Evolutionary conservation across 1,139 yeast species (phyloP), one percentile per base, ranked within the genome.

Genomic region (Nakaseomyces nivariensis): DNA sequence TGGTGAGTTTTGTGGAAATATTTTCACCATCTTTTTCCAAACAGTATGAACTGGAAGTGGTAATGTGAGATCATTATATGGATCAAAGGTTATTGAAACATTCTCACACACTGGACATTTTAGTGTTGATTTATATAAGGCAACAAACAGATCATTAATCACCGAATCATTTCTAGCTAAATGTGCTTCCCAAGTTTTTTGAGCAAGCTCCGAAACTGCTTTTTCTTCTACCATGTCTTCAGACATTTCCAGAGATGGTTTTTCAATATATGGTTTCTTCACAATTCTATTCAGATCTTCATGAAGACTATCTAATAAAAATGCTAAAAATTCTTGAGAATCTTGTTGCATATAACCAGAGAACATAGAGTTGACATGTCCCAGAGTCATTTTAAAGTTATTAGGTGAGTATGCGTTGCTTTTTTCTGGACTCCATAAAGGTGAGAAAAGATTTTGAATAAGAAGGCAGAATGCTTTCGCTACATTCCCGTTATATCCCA

Each of bases 271-370:
- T 0, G 97, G 97, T 61, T 92, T 92, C 46, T 83, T 71, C 13
- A 78, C 67, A 36, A 92, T 84, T 50, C 96, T 73, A 62, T 92
- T 92, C 58, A 92, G 74, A 67, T 92, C 98, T 65, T 92, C 98
- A 62, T 92, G 98, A 44, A 92, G 73, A 5, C 96, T 94, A 68
- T 92, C 98, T 43, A 92, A 72, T 41, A 92, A 68, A 75, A 88
- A 92, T 41, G 96, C 90, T 50, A 92, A 72, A 61, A 92, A 85
- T 64, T 92, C 98, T 66, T 92, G 98, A 0, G 97, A 87, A 64
- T 92, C 98, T 63, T 92, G 98, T 66, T 92, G 98, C 58, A 79
- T 80, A 60, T 85, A 89, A 0, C 95, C 96, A 0, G 88, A 77
- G 70, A 92, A 92, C 78, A 87, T 79, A 1, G 84, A 77, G 43